Base-by-base conservation (phyloP, 1,139 yeast species). In the Yamadazyma oceani region DNA sequence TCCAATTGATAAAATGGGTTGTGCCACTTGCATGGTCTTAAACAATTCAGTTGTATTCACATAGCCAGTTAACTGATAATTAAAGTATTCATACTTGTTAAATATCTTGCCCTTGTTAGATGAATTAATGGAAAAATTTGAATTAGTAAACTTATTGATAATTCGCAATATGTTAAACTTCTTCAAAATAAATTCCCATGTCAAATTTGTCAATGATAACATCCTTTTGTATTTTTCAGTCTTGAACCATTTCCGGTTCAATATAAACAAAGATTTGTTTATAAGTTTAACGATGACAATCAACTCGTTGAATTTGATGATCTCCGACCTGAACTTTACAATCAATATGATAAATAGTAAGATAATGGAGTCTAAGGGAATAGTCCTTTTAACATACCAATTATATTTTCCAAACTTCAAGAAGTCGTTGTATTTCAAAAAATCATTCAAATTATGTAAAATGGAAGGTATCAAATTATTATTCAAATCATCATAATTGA, bases 351-450 rank as follows among this genome's bases (percentile, higher is more conserved):
- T 72, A 49, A 76, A 64, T 46, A 78, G 60, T 39, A 78, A 56
- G 17, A 78, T 73, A 9, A 79, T 68, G n/a, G 81, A 77, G 53
- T 79, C 83, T 38, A 78, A 63, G 3, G 85, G 85, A 36, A 79
- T 70, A 5, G 78, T 75, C 37, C 81, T 62, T 49, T 78, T 73
- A 35, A 78, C 69, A 45, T 76, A 79, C 84, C 84, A 79, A 49
- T 78, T 79, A 54, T 64, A 79, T 42, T 65, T 69, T 0, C 78
- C 78, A 47, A 73, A 64, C 40, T 70, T 70, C 45, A 70, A 65
- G 41, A 70, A 70, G 47, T 70, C 76, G 46, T 70, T 70, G 46
- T 70, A 70, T 50, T 70, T 65, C 34, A 72, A 57, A 44, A 78
- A 78, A 44, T 75, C 80, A 48, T 75, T 75, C 45, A 78, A 57